Base-by-base conservation (phyloP, 164 flowering plant genomes). In the Aristolochia fimbriata region DNA sequence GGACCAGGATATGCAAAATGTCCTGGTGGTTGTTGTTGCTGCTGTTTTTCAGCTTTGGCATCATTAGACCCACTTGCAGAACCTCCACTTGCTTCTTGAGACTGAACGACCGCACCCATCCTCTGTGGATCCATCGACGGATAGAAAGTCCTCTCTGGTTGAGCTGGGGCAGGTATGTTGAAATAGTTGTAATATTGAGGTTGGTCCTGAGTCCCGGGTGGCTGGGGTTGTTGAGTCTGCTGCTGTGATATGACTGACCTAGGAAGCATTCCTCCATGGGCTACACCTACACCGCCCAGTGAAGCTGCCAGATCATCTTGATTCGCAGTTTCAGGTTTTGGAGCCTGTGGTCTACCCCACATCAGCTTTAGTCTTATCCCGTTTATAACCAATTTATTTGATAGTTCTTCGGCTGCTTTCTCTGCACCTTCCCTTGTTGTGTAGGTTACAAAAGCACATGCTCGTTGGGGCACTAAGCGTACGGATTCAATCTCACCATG, bases 41-140 rank as follows among this genome's bases (percentile, higher is more conserved):
- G 87, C 64, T 72, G 79, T 63, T 70, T 75, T 56, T 76, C 87
- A 1, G 76, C 51, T 67, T 66, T 82, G 62, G 60, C 67, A 67
- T 88, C 93, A 23, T 75, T 69, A 15, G 83, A 70, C 19, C 81
- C 78, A 57, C 75, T 63, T 21, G 52, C 23, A 15, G 78, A 55
- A 62, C 66, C 64, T n/a, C 85, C 56, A 49, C 76, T 37, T 16
- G 84, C 86, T 10, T 88, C 97, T 58, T 86, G 96, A 13, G 85
- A 71, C 1, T 81, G 70, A 63, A 86, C 72, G 55, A 86, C 47
- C 7, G 95, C 96, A 55, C 97, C 96, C 96, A 91, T 91, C 58
- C 97, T 78, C 57, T 88, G 95, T 46, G 97, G 96, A 68, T 91
- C 96, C 96, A 91, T 88, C 0, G 96, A 89, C 9, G 98, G 97